phyloP scores from a whole-genome alignment of 306 rosid species.

The Quillaja saponaria region DNA sequence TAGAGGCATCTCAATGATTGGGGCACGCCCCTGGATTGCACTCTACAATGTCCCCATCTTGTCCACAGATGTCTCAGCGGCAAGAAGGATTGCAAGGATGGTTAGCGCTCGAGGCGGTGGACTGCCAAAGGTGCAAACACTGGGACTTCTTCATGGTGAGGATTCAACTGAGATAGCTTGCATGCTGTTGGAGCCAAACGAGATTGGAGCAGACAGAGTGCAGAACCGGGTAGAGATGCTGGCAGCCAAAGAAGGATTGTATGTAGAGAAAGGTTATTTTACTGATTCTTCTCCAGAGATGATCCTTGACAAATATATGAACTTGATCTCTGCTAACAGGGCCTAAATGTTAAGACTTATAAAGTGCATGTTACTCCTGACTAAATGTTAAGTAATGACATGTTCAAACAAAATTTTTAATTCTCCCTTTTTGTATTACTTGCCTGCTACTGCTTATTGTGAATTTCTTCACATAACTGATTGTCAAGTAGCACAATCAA shows the following conservation, averaged over 20 bases:
- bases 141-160: slow-evolving; percentile 62
- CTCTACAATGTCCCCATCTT: slow-evolving; percentile 67
- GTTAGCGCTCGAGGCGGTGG: slow-evolving; percentile 93
- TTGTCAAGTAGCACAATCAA: slow-evolving; percentile 53
- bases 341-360: too few relatives aligned
- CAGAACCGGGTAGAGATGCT: slow-evolving; percentile 68
- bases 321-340: slow-evolving; percentile 42
- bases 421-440: slow-evolving; percentile 42
- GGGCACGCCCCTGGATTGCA: slow-evolving; percentile 74
- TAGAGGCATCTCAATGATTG: slow-evolving; percentile 72
- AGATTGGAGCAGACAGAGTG: slow-evolving; percentile 69
- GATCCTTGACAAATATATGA: slow-evolving; percentile 52
- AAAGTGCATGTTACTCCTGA: slow-evolving; percentile 38
- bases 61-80: slow-evolving; percentile 49
- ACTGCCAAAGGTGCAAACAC: slow-evolving; percentile 70
- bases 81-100: slow-evolving; percentile 63
- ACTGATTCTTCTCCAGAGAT: slow-evolving; percentile 77
- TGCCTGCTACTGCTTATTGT: slow-evolving; percentile 52
- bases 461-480: slow-evolving; percentile 61
- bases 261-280: slow-evolving; percentile 78
- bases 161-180: slow-evolving; percentile 72
- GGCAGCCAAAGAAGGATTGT: slow-evolving; percentile 71
- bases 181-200: slow-evolving; percentile 78
- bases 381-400: slow-evolving; percentile 25
- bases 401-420: slow-evolving; percentile 32